Percentiles rank a stretch among this genome's conserved stretches.
phyloP scores from a whole-genome alignment of 2,329 filamentous ascomycete species.

The Teratosphaeria zuluensis region DNA sequence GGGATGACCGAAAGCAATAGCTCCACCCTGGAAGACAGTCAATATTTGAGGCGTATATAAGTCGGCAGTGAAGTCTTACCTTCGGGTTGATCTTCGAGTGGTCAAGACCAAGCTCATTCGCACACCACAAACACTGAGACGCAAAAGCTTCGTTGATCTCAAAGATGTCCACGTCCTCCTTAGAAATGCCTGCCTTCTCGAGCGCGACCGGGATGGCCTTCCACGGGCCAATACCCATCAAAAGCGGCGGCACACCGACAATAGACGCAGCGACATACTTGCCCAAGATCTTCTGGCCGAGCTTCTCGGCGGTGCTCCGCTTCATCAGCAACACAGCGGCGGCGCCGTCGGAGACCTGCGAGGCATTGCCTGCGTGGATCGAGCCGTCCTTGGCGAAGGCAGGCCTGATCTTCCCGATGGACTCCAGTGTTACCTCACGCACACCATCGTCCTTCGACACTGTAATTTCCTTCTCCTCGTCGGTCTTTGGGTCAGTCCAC shows the following conservation, averaged over 20 bases:
- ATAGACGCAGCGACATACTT: conserved; percentile 83
- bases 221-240: conserved; percentile 95
- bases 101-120: conserved; percentile 75
- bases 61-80: conserved; percentile 71
- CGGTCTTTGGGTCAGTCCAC: conserved; percentile 82
- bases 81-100: conserved; percentile 87
- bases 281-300: conserved; percentile 81
- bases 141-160: conserved; percentile 99
- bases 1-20: conserved; percentile 53
- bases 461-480: conserved; percentile 72
- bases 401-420: conserved; percentile 78
- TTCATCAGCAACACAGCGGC: conserved; percentile 94
- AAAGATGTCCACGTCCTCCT: conserved; percentile 89
- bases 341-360: conserved; percentile 90
- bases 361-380: conserved; percentile 94
- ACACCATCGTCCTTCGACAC: conserved; percentile 83
- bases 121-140: conserved; percentile 86
- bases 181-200: conserved; percentile 73
- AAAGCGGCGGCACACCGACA: conserved; percentile 79
- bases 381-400: conserved; percentile 85
- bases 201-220: conserved; percentile 91
- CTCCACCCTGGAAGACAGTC: conserved; percentile 6
- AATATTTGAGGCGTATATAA: conserved; percentile 37
- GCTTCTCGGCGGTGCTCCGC: conserved; percentile 76
- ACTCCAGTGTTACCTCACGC: conserved; percentile 74